These are phyloP conservation scores for Irpex lacteus DNA, from an alignment of 1,284 basidiomycete genomes.

Conservation along the genomic window DNA sequence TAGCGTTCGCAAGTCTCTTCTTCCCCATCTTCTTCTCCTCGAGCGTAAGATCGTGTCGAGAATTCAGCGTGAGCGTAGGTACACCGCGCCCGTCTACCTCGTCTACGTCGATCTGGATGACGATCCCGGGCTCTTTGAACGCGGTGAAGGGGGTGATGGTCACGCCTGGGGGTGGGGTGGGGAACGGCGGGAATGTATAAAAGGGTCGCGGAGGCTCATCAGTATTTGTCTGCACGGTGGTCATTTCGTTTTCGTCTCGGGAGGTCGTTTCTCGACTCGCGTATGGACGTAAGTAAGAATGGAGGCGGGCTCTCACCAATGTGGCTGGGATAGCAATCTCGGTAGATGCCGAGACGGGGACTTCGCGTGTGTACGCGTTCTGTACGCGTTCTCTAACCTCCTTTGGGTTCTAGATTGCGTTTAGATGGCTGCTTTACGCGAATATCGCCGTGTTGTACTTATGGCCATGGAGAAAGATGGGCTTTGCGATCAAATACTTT, in stretches of 20 bases:
- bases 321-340: neutral
- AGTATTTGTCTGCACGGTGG: neutral
- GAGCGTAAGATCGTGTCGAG: constrained; percentile 44
- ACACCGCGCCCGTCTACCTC: constrained; percentile 63
- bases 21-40: constrained; percentile 37
- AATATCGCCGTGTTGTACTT: neutral
- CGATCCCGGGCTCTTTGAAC: constrained; percentile 62
- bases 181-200: constrained; percentile 60
- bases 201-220: constrained; percentile 8
- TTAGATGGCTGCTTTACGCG: neutral
- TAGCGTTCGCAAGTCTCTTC: constrained; percentile 30
- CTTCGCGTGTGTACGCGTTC: neutral
- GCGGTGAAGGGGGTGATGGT: constrained; percentile 54
- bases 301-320: neutral
- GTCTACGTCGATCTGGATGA: constrained; percentile 30
- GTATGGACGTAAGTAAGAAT: neutral
- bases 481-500: neutral
- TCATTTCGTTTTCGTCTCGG: neutral
- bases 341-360: neutral
- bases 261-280: neutral
- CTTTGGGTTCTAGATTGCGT: neutral
- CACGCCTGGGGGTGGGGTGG: constrained; percentile 46
- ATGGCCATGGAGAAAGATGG: neutral
- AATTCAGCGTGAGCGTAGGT: constrained; percentile 55
- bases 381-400: neutral